Conservation (phyloP, 2,329 filamentous ascomycete genomes). For the Bretziella fagacearum region DNA sequence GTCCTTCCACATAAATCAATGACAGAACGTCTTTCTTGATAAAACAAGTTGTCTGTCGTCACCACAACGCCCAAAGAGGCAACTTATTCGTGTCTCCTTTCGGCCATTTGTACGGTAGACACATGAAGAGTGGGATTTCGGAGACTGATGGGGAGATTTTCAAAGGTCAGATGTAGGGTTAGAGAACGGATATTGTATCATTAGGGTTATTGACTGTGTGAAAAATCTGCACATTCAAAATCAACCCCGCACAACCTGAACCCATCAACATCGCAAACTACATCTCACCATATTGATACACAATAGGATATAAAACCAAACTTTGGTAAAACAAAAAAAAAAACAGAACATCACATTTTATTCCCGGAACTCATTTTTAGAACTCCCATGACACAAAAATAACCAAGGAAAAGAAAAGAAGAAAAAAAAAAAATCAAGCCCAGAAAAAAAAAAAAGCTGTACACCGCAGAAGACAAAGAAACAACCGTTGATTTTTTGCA, state of each 20-base stretch:
- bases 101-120: not conserved
- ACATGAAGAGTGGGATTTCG: not conserved
- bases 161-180: too few species aligned
- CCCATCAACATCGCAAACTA: not conserved
- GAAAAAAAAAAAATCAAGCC: conserved; percentile 15
- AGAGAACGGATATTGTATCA: too few species aligned
- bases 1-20: too few species aligned
- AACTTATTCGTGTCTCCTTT: conserved; percentile 2
- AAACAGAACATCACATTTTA: conserved; percentile 23
- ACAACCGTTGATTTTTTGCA: conserved; percentile 4
- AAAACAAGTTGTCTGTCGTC: too few species aligned
- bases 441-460: too few species aligned
- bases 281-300: not conserved
- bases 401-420: conserved; percentile 13
- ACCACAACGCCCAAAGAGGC: not conserved
- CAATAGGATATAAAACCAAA: not conserved
- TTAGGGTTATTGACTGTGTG: too few species aligned
- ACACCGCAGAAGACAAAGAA: conserved; percentile 10
- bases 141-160: not conserved
- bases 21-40: too few species aligned
- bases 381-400: conserved; percentile 21
- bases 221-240: too few species aligned
- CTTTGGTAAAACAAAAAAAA: conserved; percentile 19
- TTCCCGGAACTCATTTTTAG: conserved; percentile 20
- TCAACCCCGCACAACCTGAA: too few species aligned